Percentiles rank a stretch among this genome's conserved stretches.
phyloP scores from a whole-genome alignment of 192 early-diverging fungal genomes.

The Mortierella hygrophila region DNA sequence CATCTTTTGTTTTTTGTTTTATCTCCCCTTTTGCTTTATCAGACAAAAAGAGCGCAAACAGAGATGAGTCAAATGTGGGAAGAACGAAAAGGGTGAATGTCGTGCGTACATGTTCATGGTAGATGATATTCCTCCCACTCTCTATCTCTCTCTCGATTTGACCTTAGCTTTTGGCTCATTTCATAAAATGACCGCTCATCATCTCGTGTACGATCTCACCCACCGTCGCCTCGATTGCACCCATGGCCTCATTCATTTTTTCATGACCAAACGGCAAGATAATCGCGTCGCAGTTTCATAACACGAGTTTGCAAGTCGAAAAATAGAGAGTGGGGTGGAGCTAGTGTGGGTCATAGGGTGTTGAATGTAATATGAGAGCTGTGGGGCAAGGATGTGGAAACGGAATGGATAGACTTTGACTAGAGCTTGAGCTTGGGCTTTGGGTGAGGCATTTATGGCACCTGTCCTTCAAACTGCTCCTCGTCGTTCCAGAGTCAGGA shows the following conservation, averaged over 20 bases:
- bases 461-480: background rate
- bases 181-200: background rate
- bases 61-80: background rate
- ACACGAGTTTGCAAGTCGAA: background rate
- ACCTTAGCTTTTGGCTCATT: background rate
- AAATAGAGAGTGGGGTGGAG: background rate
- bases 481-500: background rate
- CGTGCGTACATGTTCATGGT: background rate
- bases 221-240: background rate
- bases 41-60: background rate
- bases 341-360: background rate
- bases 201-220: background rate
- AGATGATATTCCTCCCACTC: background rate
- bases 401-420: background rate
- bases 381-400: background rate
- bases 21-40: background rate
- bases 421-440: background rate
- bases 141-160: background rate
- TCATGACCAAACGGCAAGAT: background rate
- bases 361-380: background rate
- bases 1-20: background rate
- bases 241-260: background rate
- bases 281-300: background rate
- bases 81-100: background rate
- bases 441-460: background rate